These are phyloP conservation scores for Glebionis coronaria DNA, from an alignment of 129 eudicot species.

Conservation along the genomic window DNA sequence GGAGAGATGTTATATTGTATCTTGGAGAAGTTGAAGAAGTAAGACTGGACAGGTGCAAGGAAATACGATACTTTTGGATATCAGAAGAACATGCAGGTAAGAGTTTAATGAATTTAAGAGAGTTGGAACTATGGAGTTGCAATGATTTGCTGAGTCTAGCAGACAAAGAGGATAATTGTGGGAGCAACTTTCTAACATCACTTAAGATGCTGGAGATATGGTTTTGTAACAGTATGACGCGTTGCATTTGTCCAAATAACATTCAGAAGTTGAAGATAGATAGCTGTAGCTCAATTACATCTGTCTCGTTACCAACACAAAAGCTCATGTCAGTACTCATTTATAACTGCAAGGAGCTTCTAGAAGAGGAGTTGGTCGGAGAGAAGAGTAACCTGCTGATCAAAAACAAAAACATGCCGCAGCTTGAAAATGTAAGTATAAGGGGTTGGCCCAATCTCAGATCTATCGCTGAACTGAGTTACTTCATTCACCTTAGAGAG, in stretches of 20 bases:
- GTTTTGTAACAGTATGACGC: background rate
- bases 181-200: background rate
- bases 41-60: background rate
- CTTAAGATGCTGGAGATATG: background rate
- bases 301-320: constrained; percentile 9
- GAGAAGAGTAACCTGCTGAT: background rate
- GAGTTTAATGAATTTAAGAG: background rate
- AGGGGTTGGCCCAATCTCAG: constrained; percentile 13
- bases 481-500: constrained; percentile 1
- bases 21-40: background rate
- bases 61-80: background rate
- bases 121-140: background rate
- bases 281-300: constrained; percentile 4
- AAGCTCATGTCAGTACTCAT: constrained; percentile 8
- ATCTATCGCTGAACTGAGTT: background rate
- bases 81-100: background rate
- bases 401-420: background rate
- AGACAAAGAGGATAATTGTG: background rate
- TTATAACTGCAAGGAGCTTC: background rate
- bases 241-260: background rate
- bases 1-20: background rate
- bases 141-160: background rate
- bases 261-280: background rate
- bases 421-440: constrained; percentile 4
- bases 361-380: constrained; percentile 4